A percentile compares a stretch with the other conserved stretches of the same genome.
Evolutionary conservation across 2,329 filamentous ascomycete species (phyloP).

Genomic region (Pseudogymnoascus sp.): DNA sequence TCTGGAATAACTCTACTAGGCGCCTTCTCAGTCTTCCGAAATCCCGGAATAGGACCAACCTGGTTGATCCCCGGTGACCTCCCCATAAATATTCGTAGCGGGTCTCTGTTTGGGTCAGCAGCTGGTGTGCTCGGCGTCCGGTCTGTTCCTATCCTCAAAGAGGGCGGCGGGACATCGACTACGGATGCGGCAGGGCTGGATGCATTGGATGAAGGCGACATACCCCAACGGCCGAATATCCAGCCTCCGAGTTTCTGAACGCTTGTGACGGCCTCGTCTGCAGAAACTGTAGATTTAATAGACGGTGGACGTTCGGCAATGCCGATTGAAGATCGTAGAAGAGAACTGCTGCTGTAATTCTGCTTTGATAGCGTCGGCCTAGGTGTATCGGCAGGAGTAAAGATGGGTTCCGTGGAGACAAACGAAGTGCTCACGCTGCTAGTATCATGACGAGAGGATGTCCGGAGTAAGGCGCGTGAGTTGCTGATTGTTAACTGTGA

Average conservation of each 20-base stretch:
- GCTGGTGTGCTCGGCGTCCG: conserved; percentile 31
- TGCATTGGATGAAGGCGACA: conserved; percentile 37
- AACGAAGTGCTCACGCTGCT: conserved; percentile 37
- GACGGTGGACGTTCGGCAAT: conserved; percentile 29
- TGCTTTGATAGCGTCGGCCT: conserved; percentile 47
- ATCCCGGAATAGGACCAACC: conserved; percentile 65
- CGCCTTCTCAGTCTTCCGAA: conserved; percentile 42
- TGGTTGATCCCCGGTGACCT: conserved; percentile 73
- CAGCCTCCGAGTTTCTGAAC: conserved; percentile 57
- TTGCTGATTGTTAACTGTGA: conserved; percentile 60
- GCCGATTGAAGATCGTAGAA: conserved; percentile 52
- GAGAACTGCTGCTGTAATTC: conserved; percentile 44
- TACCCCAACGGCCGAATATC: conserved; percentile 59
- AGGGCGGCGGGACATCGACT: conserved; percentile 7
- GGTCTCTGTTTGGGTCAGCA: conserved; percentile 24
- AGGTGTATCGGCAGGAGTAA: conserved; percentile 49
- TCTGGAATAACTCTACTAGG: conserved; percentile 27
- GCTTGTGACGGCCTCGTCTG: conserved; percentile 29
- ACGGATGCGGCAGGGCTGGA: conserved; percentile 8
- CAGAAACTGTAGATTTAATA: background rate
- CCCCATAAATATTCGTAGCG: conserved; percentile 33
- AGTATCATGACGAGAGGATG: conserved; percentile 42
- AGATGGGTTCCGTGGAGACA: conserved; percentile 47
- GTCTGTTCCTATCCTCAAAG: conserved; percentile 17
- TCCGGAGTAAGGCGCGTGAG: conserved; percentile 45